Evolutionary conservation across 2,329 filamentous ascomycete species (phyloP), one percentile per base, ranked within the genome.

Genomic region (Emergomyces pasteurianus): DNA sequence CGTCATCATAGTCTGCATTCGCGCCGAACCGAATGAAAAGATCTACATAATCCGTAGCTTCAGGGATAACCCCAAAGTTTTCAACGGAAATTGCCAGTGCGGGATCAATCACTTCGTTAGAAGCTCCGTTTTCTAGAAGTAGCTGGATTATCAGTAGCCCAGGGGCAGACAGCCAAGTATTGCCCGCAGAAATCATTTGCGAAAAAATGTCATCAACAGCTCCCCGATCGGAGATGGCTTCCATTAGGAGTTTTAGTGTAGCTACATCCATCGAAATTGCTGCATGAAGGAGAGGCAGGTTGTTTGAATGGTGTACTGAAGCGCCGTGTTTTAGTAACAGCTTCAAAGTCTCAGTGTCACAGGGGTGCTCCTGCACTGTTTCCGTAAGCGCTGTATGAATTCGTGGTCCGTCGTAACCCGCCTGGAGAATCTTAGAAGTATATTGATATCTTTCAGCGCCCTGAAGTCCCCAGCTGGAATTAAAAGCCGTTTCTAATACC

Each of bases 241-340:
- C 62, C 23, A 66, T 52, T 40, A 67, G 62, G 10, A 67, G 40
- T 18, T 59, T 60, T 28, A 67, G 42, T 1, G 55, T 62, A 14
- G 42, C 38, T 28, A 12, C 43, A 60, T 67, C 58, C 53, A 50
- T 63, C 23, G 60, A 64, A 8, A 60, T 60, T 12, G 65, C 66
- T 5, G 65, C 62, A 23, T 64, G 60, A 38, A 64, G 47, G 3
- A 85, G 76, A 4, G 81, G 79, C 59, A 84, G 81, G 1, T 82
- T 82, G 10, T 77, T 74, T 23, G 79, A 79, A 67, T 80, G 80
- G 65, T 85, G 80, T 0, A 81, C 78, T 59, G 80, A 80, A 2
- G 83, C 83, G 0, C 83, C 82, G 38, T 79, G 75, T 0, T 69
- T 63, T 8, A 86, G 71, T 21, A 86, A 67, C 10, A 84, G 76